Conservation (phyloP, 768 basidiomycete genomes). For the Tricholoma saponaceum region DNA sequence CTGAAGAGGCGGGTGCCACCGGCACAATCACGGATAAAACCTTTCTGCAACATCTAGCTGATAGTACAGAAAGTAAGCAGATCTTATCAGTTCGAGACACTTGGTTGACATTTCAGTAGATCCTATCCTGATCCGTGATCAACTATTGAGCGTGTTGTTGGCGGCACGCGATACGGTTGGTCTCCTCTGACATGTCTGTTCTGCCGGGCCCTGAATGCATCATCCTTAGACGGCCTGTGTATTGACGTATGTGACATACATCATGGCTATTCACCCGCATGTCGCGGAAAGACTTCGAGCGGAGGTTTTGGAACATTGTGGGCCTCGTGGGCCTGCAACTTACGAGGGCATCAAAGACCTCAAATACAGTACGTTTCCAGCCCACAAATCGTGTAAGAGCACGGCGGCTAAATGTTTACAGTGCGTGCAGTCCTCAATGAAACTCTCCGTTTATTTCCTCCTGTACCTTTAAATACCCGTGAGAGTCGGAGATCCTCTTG, state of each 20-base stretch:
- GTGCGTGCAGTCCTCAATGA: slow-evolving; percentile 81
- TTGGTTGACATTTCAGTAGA: slow-evolving; percentile 37
- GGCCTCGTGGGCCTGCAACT: slow-evolving; percentile 41
- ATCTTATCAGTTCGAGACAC: neutral
- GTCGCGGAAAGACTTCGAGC: slow-evolving; percentile 47
- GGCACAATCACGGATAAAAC: slow-evolving; percentile 48
- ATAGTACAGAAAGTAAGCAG: slow-evolving; percentile 55
- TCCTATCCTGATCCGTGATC: slow-evolving; percentile 63
- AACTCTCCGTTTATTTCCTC: slow-evolving; percentile 72
- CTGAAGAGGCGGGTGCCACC: slow-evolving; percentile 32
- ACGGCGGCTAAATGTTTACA: slow-evolving; percentile 18
- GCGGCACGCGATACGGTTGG: slow-evolving; percentile 76
- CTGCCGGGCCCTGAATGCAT: neutral
- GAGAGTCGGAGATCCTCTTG: slow-evolving; percentile 48
- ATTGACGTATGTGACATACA: slow-evolving; percentile 67
- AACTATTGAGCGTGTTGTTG: slow-evolving; percentile 71
- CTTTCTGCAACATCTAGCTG: slow-evolving; percentile 64
- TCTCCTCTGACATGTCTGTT: slow-evolving; percentile 6
- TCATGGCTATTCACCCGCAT: slow-evolving; percentile 62
- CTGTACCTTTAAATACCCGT: slow-evolving; percentile 70
- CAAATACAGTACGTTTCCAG: slow-evolving; percentile 52
- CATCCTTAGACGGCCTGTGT: slow-evolving; percentile 57
- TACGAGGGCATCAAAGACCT: slow-evolving; percentile 55
- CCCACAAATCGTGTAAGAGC: neutral
- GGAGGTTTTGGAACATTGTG: slow-evolving; percentile 59